Base-by-base conservation (phyloP, 75 land plant genomes). In the Adiantum capillusveneris region DNA sequence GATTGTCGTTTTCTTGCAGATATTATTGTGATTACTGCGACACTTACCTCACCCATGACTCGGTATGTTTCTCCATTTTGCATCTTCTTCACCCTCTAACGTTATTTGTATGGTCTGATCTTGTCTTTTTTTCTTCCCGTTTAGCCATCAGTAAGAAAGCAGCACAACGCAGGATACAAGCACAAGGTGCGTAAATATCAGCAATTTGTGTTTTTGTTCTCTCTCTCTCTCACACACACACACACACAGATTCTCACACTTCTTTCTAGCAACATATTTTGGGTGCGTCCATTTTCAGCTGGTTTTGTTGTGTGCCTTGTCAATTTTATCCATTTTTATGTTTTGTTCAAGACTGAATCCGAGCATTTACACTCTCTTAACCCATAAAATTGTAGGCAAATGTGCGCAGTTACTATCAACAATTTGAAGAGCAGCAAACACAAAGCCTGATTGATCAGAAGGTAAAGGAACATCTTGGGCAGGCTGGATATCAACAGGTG, bases 21-120 rank as follows among this genome's bases (percentile, higher is more conserved):
- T 92, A 92, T 31, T 92, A 92, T 61, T 92, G 97, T 55, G 97
- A 92, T 60, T 92, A 92, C 68, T 92, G 97, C 63, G 97, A 92
- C 57, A 92, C 97, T 20, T 85, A 92, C 53, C 63, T 92, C 59
- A 92, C 97, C 7, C 97, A 92, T 37, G 97, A 92, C 71, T 92
- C 97, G 16, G 97, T 91, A 59, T 82, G 89, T 24, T 6, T 66
- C 1, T 7, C 6, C 18, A 6, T 46, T 21, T 46, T 14, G 5
- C 50, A 14, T 46, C 5, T 46, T 46, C 50, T 14, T 46, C 13
- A 6, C 25, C 2, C 9, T 53, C 34, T 22, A 25, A 11, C 9
- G 27, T 54, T 26, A 34, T 34, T 34, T 9, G 37, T 34, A 5
- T 34, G 7, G 3, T 34, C 37, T 34, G 39, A 55, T 31, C 45